These are phyloP conservation scores for Pelargonium australe DNA, from an alignment of 441 rosid species.

Conservation along the genomic window DNA sequence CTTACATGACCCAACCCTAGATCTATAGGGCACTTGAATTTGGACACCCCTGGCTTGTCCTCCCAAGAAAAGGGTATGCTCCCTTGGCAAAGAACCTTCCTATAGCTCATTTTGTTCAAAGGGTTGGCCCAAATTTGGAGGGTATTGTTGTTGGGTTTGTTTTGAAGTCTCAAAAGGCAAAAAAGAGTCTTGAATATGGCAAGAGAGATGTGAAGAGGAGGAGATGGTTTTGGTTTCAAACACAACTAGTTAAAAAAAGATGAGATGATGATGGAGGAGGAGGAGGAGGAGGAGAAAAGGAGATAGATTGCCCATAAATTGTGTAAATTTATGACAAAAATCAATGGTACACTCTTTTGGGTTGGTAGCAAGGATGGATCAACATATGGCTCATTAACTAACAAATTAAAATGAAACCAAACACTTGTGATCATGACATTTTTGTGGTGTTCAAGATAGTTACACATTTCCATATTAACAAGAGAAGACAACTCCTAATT, in stretches of 20 bases:
- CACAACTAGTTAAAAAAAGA: no score
- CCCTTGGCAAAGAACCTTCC: neutral
- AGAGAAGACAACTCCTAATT: neutral
- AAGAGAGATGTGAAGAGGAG: neutral
- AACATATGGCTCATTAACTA: neutral
- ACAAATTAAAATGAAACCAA: neutral
- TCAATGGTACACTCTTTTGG: constrained; percentile 1
- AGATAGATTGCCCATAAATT: neutral
- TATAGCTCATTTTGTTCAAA: neutral
- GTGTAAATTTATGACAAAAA: neutral
- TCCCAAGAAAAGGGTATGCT: neutral
- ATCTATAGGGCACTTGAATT: neutral
- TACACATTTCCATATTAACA: neutral
- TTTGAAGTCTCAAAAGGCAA: neutral
- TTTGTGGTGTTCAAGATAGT: neutral
- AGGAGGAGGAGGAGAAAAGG: neutral
- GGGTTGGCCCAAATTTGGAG: neutral
- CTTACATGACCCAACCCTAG: neutral
- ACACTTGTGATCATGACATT: neutral
- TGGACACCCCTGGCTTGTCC: constrained; percentile 5
- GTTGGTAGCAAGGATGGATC: neutral
- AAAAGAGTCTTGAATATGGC: neutral
- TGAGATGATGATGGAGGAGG: no score
- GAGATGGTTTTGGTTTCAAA: neutral
- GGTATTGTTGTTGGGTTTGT: neutral